phyloP scores from a whole-genome alignment of 169 alveolate genomes.

The Miamiensis avidus region DNA sequence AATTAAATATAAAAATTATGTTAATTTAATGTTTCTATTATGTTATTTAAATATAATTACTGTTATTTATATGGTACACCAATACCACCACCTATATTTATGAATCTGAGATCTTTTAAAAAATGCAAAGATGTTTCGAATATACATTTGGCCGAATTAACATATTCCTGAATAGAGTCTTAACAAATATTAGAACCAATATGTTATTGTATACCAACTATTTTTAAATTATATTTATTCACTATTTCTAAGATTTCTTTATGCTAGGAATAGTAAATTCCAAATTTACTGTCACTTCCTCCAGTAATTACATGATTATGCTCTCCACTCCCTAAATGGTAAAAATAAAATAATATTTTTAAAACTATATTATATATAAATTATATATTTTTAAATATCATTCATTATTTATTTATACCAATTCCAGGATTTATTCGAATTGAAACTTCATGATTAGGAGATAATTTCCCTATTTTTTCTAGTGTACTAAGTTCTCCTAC shows the following conservation, averaged over 20 bases:
- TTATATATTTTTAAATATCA: no score
- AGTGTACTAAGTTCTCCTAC: constrained; percentile 35
- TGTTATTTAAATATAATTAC: background rate
- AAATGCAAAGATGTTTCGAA: constrained; percentile 29
- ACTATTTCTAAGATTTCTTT: constrained; percentile 17
- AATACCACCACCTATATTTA: constrained; percentile 56
- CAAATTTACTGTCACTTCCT: constrained; percentile 45
- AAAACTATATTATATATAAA: no score
- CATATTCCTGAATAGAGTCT: constrained; percentile 24
- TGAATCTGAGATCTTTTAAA: constrained; percentile 26
- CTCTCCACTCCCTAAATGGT: constrained; percentile 43
- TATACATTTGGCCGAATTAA: constrained; percentile 20
- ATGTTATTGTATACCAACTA: constrained; percentile 47
- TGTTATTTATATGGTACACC: constrained; percentile 33
- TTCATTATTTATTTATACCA: no score
- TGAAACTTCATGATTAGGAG: constrained; percentile 9
- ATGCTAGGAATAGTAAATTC: constrained; percentile 24
- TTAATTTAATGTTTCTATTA: background rate
- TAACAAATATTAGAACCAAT: constrained; percentile 42
- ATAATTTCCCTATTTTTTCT: background rate
- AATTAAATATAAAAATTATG: background rate
- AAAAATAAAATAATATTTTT: no score
- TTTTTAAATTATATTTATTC: constrained; percentile 21
- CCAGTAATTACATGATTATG: constrained; percentile 39
- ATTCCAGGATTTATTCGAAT: constrained; percentile 36